Evolutionary conservation across 2,329 filamentous ascomycete species (phyloP), one percentile per base, ranked within the genome.

Genomic region (Emericellopsis atlantica): DNA sequence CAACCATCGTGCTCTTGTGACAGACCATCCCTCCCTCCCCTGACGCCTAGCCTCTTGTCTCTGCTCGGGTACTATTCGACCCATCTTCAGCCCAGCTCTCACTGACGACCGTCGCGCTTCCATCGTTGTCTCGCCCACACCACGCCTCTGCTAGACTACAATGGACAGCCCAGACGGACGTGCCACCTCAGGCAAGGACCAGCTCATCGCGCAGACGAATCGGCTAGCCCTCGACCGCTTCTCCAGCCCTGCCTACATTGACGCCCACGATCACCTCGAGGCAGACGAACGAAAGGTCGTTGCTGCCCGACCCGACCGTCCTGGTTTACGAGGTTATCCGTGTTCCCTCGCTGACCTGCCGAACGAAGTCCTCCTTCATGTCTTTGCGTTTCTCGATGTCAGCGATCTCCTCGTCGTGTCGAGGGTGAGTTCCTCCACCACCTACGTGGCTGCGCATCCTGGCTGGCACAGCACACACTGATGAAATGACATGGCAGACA

Each of bases 351-450:
- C 40, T 22, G 32, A 18, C 32, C 57, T 79, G 37, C 74, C 74
- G 21, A 76, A 71, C 54, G 74, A 79, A 55, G 54, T 78, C 23
- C 55, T 78, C 40, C 64, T 72, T 46, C 66, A 73, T 43, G 70
- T 79, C 34, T 58, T 77, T 46, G 62, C 65, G 40, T 74, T 69
- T 48, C 58, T 79, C 42, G 74, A 79, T 45, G 70, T 78, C 36
- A 63, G 62, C 51, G 74, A 79, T 54, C 55, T 78, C 44, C 58
- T 78, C 40, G 61, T 66, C 45, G 65, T 64, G 40, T 78, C 74
- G 40, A 65, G 74, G 60, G 74, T 78, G 66, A 57, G 66, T 65
- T 12, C 32, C 32, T 35, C 32, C 32, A 15, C 18, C 12, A 9
- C 33, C 18, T 4, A 9, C 8, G 4, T 35, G 33, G 33, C 18